phyloP scores from a whole-genome alignment of 1,139 yeast species.

The Pichia terricola region DNA sequence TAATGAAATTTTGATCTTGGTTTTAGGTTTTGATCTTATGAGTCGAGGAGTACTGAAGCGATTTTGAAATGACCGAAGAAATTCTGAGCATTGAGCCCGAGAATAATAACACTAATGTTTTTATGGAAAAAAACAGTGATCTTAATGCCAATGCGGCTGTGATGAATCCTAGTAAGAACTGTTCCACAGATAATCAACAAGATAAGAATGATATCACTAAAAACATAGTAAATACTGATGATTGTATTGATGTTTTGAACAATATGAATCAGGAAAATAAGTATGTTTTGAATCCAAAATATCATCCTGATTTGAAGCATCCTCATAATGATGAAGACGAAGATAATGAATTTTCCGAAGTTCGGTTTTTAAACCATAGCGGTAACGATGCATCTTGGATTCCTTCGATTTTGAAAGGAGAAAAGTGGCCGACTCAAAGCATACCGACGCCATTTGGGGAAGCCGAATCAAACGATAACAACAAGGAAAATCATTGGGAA shows the following conservation, averaged over 20 bases:
- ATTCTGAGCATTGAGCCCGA: no score
- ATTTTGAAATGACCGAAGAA: no score
- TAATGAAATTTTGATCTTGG: no score
- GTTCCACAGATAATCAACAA: no score
- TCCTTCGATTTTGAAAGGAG: constrained; percentile 20
- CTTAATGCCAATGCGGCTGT: no score
- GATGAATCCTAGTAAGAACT: no score
- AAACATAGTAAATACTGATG: constrained; percentile 15
- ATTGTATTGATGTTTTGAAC: constrained; percentile 1
- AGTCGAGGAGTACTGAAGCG: no score
- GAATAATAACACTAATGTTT: no score
- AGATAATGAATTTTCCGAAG: background rate
- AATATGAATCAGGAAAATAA: constrained; percentile 2
- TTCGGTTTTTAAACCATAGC: background rate
- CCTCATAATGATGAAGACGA: constrained; percentile 1
- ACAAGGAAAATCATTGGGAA: background rate
- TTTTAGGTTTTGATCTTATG: no score
- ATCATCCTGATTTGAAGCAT: constrained; percentile 12
- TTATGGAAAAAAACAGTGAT: no score
- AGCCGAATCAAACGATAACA: background rate
- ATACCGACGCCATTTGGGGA: background rate
- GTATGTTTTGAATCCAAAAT: constrained; percentile 18
- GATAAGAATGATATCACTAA: no score
- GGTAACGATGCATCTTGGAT: constrained; percentile 16
- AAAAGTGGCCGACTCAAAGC: constrained; percentile 20